Conservation (phyloP, 116 monocot species). For the Iris pallida region DNA sequence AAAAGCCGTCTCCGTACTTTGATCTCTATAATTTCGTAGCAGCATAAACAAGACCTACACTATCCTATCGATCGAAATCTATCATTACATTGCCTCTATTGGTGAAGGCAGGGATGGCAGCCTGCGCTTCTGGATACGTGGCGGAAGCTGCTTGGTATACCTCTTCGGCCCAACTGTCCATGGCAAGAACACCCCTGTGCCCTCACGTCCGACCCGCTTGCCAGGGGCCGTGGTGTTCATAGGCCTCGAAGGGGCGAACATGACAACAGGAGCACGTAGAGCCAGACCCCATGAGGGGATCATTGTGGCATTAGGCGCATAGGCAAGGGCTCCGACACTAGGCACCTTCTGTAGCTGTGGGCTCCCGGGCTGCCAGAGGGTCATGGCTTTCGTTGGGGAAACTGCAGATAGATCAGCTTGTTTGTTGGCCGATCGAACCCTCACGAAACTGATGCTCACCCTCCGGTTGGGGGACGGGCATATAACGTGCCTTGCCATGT, state of each 20-base stretch:
- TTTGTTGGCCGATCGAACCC: conserved; percentile 48
- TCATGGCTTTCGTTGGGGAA: conserved; percentile 36
- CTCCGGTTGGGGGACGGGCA: conserved; percentile 67
- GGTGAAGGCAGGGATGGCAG: conserved; percentile 42
- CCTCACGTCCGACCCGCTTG: conserved; percentile 28
- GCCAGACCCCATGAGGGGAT: conserved; percentile 47
- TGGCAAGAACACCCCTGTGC: conserved; percentile 91
- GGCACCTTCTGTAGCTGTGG: conserved; percentile 14
- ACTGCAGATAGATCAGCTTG: conserved; percentile 14
- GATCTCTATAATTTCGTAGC: background rate
- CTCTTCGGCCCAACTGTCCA: conserved; percentile 71
- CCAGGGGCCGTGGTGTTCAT: background rate
- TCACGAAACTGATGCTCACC: conserved; percentile 72
- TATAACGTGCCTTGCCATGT: conserved; percentile 82
- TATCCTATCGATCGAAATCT: no score
- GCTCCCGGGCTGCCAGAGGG: conserved; percentile 49
- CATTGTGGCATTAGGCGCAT: conserved; percentile 20
- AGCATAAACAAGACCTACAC: background rate
- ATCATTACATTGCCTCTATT: conserved; percentile 19
- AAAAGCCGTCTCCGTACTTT: background rate
- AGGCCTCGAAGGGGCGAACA: conserved; percentile 33
- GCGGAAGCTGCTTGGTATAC: conserved; percentile 75
- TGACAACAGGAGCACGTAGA: conserved; percentile 36
- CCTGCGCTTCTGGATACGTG: conserved; percentile 72
- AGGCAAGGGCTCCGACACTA: conserved; percentile 11